A percentile compares a stretch with the other conserved stretches of the same genome.
phyloP scores from a whole-genome alignment of 2,329 filamentous ascomycete species.

The Botrytis fabae region DNA sequence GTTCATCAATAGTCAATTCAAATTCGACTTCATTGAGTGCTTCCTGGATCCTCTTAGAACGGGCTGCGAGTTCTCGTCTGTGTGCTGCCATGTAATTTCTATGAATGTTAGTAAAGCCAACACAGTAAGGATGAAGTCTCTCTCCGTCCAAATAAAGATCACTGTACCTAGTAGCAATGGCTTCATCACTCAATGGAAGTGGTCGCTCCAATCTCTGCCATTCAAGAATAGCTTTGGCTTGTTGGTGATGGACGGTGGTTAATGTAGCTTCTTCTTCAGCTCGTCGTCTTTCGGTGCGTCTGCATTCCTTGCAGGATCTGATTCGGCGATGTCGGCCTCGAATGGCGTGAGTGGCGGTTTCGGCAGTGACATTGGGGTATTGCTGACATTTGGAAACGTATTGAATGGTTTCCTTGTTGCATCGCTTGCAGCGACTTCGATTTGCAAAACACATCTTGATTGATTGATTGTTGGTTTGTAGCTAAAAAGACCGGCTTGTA shows the following conservation, averaged over 20 bases:
- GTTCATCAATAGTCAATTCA: background rate
- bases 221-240: constrained; percentile 5
- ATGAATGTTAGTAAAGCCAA: constrained; percentile 5
- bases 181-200: constrained; percentile 7
- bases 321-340: constrained; percentile 6
- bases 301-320: background rate
- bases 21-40: too few species aligned
- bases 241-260: background rate
- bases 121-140: constrained; percentile 12
- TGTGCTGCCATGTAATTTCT: background rate
- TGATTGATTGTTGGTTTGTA: background rate
- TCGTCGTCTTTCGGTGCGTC: background rate
- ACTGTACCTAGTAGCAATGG: background rate
- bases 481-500: background rate
- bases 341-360: background rate
- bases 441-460: constrained; percentile 13
- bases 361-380: background rate
- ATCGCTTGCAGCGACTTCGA: background rate
- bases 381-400: constrained; percentile 2
- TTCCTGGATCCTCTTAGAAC: rapidly evolving
- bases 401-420: background rate
- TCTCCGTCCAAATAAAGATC: background rate
- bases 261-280: background rate
- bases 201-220: background rate
- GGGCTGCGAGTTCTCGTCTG: rapidly evolving